These are phyloP conservation scores for Thielaviopsis populi DNA, from an alignment of 2,329 filamentous ascomycete genomes.

Conservation along the genomic window DNA sequence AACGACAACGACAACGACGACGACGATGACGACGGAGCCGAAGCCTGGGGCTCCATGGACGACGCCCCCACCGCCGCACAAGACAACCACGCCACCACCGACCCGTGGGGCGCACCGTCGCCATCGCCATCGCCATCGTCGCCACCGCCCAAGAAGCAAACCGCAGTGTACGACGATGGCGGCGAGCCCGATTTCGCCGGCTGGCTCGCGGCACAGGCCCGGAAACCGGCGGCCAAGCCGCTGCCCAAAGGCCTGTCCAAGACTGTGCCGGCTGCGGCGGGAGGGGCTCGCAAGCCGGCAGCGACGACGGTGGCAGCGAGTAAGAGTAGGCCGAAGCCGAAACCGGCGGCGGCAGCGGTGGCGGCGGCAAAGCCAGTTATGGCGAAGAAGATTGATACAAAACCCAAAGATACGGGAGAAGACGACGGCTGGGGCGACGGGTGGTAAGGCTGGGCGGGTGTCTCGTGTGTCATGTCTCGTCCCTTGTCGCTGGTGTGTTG, in stretches of 20 bases:
- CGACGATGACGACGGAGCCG: conserved; percentile 38
- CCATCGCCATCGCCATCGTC: conserved; percentile 8
- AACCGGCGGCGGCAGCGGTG: conserved; percentile 20
- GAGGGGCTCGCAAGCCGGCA: conserved; percentile 27
- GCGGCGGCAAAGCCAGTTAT: too few relatives aligned
- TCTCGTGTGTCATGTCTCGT: too few relatives aligned
- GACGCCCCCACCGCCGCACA: conserved; percentile 28
- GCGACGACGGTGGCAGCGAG: not conserved
- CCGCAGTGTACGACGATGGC: conserved; percentile 40
- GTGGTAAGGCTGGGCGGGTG: conserved; percentile 35
- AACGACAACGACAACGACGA: conserved; percentile 24
- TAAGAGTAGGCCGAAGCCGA: conserved; percentile 18
- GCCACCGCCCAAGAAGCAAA: conserved; percentile 20
- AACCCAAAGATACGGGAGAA: conserved; percentile 44
- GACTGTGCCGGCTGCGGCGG: conserved; percentile 22
- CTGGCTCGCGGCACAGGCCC: conserved; percentile 82
- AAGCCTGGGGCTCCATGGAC: conserved; percentile 62
- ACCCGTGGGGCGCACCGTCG: conserved; percentile 29
- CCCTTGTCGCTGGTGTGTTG: too few relatives aligned
- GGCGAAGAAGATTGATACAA: conserved; percentile 54
- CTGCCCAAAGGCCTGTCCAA: conserved; percentile 76
- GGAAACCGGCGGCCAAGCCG: conserved; percentile 43
- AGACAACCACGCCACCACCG: conserved; percentile 24
- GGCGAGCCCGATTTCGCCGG: conserved; percentile 91
- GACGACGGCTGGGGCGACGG: conserved; percentile 54